Evolutionary conservation across 2,329 filamentous ascomycete genomes (phyloP), one percentile per base, ranked within the genome.

Genomic region (Diaporthe australafricana): DNA sequence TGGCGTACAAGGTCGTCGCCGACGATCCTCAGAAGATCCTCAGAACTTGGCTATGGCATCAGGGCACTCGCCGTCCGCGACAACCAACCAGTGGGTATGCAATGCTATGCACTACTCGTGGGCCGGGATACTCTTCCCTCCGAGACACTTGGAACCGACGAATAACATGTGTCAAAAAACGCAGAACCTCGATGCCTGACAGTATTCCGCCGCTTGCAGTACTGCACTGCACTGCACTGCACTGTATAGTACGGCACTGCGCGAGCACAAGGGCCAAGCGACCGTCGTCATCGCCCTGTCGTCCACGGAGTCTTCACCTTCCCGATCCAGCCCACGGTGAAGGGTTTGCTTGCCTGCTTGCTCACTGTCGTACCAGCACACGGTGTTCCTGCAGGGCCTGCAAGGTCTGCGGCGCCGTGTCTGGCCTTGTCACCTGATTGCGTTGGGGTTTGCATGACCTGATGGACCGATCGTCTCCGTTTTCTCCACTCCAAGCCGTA

Each of bases 401-500:
- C 48, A n/a, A 40, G 63, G 32, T 9, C 35, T 38, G 50, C 50
- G 56, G 25, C 48, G 20, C 22, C 12, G 68, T 30, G 11, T 47
- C 25, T 35, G 48, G 50, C 32, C 50, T 50, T 42, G 38, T 57
- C 68, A 65, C 68, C 56, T 63, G 70, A 62, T 69, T 62, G 65
- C 56, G 57, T 70, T 71, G 60, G n/a, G n/a, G 72, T 35, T 71
- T 73, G 72, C 72, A 71, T 67, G 55, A 55, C 25, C 42, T 48
- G 53, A 57, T 48, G 55, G 56, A 60, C 40, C 45, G 55, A 56
- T 69, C 53, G 53, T 30, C 53, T 52, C 67, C 52, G 67, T 69
- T 42, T 69, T 60, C 67, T 57, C 67, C 67, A 69, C 67, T 32
- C 42, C 42, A 52, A 38, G 53, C 67, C 42, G 55, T 69, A 40